These are phyloP conservation scores for Delitschia confertaspora DNA, from an alignment of 495 filamentous ascomycete species.

Conservation along the genomic window DNA sequence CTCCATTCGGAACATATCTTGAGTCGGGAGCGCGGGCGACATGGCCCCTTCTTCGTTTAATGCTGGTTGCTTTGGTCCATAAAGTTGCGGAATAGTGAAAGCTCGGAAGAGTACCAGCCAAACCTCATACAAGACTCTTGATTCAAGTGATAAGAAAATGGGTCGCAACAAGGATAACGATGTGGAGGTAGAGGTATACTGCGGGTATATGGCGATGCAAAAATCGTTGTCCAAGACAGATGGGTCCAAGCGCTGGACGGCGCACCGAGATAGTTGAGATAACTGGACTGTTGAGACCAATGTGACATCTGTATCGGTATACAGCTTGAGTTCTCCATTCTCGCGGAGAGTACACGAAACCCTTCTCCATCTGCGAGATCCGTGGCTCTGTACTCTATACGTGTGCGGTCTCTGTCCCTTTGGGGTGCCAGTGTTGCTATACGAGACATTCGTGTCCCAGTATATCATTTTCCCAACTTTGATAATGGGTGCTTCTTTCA, in stretches of 20 bases:
- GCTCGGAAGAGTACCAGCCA: conserved; percentile 92
- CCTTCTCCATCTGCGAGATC: conserved; percentile 62
- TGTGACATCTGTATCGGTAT: conserved; percentile 69
- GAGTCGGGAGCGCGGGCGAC: conserved; percentile 27
- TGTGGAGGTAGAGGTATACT: conserved; percentile 61
- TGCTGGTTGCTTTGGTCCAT: conserved; percentile 47
- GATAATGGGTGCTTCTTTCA: conserved; percentile 80
- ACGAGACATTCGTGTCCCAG: conserved; percentile 64
- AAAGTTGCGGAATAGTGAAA: conserved; percentile 90
- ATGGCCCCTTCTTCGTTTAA: conserved; percentile 31
- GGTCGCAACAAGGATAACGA: conserved; percentile 58
- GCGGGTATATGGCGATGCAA: conserved; percentile 84
- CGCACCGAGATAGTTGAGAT: conserved; percentile 79
- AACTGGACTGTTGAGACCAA: conserved; percentile 76
- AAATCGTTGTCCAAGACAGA: conserved; percentile 93
- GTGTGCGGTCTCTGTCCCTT: conserved; percentile 34
- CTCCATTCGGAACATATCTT: conserved; percentile 60
- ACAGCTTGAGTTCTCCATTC: conserved; percentile 89
- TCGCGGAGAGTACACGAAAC: conserved; percentile 92
- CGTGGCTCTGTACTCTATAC: conserved; percentile 47
- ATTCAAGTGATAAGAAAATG: conserved; percentile 80
- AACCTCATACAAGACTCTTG: conserved; percentile 81
- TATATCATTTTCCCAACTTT: conserved; percentile 92
- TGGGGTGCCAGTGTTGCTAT: conserved; percentile 43
- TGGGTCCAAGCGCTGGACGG: conserved; percentile 78